These are phyloP conservation scores for Lipomyces mesembrius DNA, from an alignment of 805 yeast genomes.

Conservation along the genomic window DNA sequence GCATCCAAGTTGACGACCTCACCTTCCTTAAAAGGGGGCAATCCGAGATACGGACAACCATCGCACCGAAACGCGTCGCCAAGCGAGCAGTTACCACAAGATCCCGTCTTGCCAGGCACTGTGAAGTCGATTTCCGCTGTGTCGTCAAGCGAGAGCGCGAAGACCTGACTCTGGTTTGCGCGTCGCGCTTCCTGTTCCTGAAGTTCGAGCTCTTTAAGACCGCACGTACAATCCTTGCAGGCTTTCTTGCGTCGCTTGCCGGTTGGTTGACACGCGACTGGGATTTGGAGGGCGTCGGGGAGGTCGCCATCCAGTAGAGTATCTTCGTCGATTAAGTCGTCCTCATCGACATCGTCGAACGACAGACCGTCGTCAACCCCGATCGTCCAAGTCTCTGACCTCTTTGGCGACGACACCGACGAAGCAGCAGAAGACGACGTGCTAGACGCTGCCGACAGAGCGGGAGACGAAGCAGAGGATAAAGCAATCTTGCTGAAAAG, in stretches of 20 bases:
- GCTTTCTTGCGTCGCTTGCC: conserved; percentile 72
- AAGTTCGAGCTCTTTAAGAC: conserved; percentile 82
- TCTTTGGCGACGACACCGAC: conserved; percentile 46
- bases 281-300: conserved; percentile 44
- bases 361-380: conserved; percentile 57
- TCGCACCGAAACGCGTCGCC: conserved; percentile 99
- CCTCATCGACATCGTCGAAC: conserved; percentile 57
- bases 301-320: conserved; percentile 55
- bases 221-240: conserved; percentile 98
- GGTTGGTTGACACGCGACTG: conserved; percentile 29
- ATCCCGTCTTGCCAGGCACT: conserved; percentile 87
- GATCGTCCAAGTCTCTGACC: conserved; percentile 49
- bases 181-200: conserved; percentile 53
- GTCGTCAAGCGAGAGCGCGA: conserved; percentile 67
- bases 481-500: conserved; percentile 25
- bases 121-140: conserved; percentile 93
- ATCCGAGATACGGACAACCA: conserved; percentile 95
- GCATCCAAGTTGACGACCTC: conserved; percentile 76
- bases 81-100: conserved; percentile 94
- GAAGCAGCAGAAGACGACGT: conserved; percentile 47
- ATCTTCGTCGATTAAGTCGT: conserved; percentile 62
- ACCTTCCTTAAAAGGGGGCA: conserved; percentile 98
- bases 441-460: conserved; percentile 53
- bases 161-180: conserved; percentile 50
- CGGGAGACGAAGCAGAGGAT: conserved; percentile 41